Percentiles rank a stretch among this genome's conserved stretches.
Conservation (phyloP, 164 flowering plant species). For the Brasenia schreberi region DNA sequence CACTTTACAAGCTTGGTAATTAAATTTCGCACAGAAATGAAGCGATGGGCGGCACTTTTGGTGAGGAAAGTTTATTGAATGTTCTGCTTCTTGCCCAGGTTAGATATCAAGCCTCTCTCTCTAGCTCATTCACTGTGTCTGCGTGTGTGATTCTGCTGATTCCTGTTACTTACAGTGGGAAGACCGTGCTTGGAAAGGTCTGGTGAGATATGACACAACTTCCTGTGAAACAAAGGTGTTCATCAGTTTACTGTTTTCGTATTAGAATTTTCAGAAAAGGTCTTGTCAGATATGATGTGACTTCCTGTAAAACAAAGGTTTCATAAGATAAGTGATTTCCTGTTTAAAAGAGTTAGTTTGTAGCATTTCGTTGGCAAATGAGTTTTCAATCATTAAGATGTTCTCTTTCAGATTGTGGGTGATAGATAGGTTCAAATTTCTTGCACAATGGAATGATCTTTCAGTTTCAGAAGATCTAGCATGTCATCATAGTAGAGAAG, state of each 20-base stretch:
- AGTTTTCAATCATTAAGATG: no score
- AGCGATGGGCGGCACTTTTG: constrained; percentile 8
- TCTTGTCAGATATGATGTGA: not conserved
- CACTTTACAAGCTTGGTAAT: constrained; percentile 16
- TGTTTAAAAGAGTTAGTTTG: no score
- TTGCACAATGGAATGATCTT: constrained; percentile 20
- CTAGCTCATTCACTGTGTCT: no score
- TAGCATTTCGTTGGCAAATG: no score
- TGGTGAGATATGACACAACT: constrained; percentile 23
- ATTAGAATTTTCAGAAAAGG: not conserved
- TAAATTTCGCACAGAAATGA: constrained; percentile 5
- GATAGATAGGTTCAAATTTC: constrained; percentile 19
- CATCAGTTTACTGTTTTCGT: not conserved
- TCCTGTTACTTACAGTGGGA: constrained; percentile 19
- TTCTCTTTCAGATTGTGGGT: constrained; percentile 14
- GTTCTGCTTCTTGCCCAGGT: constrained; percentile 28
- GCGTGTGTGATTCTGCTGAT: no score
- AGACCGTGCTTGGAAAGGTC: constrained; percentile 20
- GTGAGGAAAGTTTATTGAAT: constrained; percentile 21
- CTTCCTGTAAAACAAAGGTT: no score
- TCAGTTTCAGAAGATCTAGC: constrained; percentile 4
- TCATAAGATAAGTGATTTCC: no score
- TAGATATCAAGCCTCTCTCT: not conserved
- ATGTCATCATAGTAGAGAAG: not conserved
- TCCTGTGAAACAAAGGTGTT: constrained; percentile 24